Evolutionary conservation across 805 yeast species (phyloP).

Genomic region (Candida xiaguanensis): DNA sequence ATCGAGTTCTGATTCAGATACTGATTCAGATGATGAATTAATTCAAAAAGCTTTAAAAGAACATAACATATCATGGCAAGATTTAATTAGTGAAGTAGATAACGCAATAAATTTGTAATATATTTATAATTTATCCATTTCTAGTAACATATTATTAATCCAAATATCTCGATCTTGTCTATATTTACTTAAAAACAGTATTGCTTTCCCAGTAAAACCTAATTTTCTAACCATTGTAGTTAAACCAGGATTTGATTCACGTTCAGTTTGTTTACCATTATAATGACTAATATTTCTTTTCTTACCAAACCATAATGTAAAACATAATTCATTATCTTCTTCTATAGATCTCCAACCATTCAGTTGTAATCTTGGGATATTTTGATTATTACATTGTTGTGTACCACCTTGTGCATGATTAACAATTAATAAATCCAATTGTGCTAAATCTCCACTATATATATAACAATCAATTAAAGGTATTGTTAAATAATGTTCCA

Average conservation of each 20-base stretch:
- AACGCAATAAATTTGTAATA: conserved; percentile 19
- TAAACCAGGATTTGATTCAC: conserved; percentile 39
- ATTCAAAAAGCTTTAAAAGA: conserved; percentile 4
- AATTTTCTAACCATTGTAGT: conserved; percentile 47
- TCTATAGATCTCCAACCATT: conserved; percentile 88
- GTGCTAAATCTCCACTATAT: conserved; percentile 66
- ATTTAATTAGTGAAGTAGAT: conserved; percentile 1
- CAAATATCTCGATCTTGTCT: conserved; percentile 80
- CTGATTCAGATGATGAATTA: conserved; percentile 22
- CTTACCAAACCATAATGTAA: conserved; percentile 80
- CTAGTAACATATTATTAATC: conserved; percentile 51
- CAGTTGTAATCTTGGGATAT: conserved; percentile 66
- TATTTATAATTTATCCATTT: conserved; percentile 42
- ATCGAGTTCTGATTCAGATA: conserved; percentile 14
- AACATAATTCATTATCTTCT: conserved; percentile 69
- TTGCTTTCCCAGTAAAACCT: conserved; percentile 63
- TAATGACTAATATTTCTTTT: conserved; percentile 43
- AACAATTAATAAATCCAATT: conserved; percentile 45
- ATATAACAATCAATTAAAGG: conserved; percentile 68
- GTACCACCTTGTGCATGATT: conserved; percentile 38
- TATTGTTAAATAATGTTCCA: conserved; percentile 52
- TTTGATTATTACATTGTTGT: conserved; percentile 42
- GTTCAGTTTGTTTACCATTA: conserved; percentile 9
- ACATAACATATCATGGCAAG: conserved; percentile 1
- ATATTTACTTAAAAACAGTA: conserved; percentile 78